Evolutionary conservation across 768 basidiomycete species (phyloP).

Genomic region (Crepidotus variabilis): DNA sequence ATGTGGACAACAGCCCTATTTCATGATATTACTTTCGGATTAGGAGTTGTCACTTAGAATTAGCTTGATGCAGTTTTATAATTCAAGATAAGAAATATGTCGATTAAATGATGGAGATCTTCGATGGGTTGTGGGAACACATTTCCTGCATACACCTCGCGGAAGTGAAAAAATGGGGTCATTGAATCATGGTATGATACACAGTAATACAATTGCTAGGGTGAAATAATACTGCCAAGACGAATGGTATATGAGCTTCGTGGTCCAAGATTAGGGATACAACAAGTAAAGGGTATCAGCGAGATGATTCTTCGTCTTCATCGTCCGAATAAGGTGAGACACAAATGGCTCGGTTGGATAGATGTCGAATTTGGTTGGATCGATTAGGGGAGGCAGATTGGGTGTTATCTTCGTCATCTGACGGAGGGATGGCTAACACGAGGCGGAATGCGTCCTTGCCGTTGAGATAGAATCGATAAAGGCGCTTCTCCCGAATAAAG

Average conservation of each 20-base stretch:
- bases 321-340: conserved; percentile 44
- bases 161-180: background rate
- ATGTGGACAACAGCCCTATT: background rate
- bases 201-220: too few species aligned
- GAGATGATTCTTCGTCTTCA: conserved; percentile 36
- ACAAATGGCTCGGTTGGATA: conserved; percentile 37
- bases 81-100: too few species aligned
- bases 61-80: too few species aligned
- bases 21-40: background rate
- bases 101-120: too few species aligned
- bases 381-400: conserved; percentile 22
- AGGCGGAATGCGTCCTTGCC: conserved; percentile 94
- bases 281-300: conserved; percentile 18
- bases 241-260: background rate
- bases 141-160: background rate
- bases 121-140: too few species aligned
- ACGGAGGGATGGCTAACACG: conserved; percentile 55
- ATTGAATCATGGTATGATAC: background rate
- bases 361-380: conserved; percentile 17
- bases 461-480: conserved; percentile 95
- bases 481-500: conserved; percentile 92
- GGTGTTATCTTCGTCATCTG: conserved; percentile 26
- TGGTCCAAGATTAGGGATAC: background rate
- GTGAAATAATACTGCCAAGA: background rate
- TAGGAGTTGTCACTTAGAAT: too few species aligned